Percentiles rank a stretch among this genome's conserved stretches.
Evolutionary conservation across 2,329 filamentous ascomycete genomes (phyloP).

Genomic region (Tothia fuscella): DNA sequence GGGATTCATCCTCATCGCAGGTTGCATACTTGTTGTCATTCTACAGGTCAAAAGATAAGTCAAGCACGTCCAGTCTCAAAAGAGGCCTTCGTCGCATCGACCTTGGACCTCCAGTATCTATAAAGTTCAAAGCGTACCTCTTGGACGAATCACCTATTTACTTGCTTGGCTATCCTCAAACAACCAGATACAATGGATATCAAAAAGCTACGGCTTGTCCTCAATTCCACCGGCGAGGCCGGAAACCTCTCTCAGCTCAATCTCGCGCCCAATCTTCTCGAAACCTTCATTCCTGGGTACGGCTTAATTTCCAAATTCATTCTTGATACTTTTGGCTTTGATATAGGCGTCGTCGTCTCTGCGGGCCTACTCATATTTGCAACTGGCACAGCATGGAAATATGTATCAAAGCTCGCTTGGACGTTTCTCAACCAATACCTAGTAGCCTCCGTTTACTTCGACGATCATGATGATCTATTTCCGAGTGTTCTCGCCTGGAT

Average conservation of each 20-base stretch:
- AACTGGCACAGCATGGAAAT: constrained; percentile 25
- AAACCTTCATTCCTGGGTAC: constrained; percentile 40
- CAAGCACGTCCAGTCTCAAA: no score
- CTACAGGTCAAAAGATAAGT: no score
- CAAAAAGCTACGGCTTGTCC: background rate
- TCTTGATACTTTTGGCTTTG: constrained; percentile 31
- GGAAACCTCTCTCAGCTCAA: constrained; percentile 16
- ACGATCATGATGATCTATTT: constrained; percentile 34
- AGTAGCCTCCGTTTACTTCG: constrained; percentile 33
- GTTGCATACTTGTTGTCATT: no score
- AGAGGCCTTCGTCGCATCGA: no score
- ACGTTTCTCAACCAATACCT: constrained; percentile 24
- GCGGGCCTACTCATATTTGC: constrained; percentile 31
- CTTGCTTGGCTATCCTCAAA: no score
- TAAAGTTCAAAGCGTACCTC: no score
- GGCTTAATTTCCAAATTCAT: constrained; percentile 34
- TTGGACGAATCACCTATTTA: no score
- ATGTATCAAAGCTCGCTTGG: constrained; percentile 22
- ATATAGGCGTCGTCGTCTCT: constrained; percentile 36
- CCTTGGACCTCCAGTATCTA: no score
- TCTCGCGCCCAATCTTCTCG: constrained; percentile 35
- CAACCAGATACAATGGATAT: constrained; percentile 7
- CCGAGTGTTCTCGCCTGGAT: constrained; percentile 32
- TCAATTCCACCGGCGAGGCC: constrained; percentile 1
- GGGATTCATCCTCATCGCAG: no score